Evolutionary conservation across 805 yeast species (phyloP).

Genomic region (Saccharomycopsis oosterbeekiorum): DNA sequence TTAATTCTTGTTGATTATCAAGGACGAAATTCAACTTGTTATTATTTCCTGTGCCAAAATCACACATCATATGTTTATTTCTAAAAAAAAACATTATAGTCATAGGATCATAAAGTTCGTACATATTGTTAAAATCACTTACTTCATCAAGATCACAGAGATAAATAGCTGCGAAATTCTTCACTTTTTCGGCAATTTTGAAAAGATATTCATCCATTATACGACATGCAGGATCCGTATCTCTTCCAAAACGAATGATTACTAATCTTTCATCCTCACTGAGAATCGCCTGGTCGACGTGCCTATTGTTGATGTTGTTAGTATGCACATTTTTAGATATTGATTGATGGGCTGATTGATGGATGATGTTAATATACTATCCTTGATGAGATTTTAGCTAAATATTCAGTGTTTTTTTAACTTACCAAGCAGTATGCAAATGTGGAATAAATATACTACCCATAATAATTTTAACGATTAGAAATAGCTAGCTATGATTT

Average conservation of each 20-base stretch:
- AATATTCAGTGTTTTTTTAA: neutral
- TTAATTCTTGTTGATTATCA: conserved; percentile 76
- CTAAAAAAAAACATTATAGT: conserved; percentile 89
- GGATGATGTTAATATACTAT: too few relatives aligned
- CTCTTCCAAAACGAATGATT: conserved; percentile 81
- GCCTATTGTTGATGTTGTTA: conserved; percentile 33
- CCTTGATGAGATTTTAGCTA: too few relatives aligned
- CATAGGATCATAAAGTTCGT: conserved; percentile 82
- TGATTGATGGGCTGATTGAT: too few relatives aligned
- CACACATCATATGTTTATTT: conserved; percentile 96
- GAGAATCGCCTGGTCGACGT: conserved; percentile 93
- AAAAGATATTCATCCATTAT: conserved; percentile 81
- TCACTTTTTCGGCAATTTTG: conserved; percentile 70
- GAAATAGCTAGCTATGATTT: neutral
- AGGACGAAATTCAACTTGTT: conserved; percentile 80
- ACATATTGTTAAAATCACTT: conserved; percentile 83
- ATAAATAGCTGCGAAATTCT: conserved; percentile 81
- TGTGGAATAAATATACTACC: conserved; percentile 80
- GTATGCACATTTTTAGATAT: neutral
- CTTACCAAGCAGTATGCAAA: conserved; percentile 60
- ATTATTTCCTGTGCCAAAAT: conserved; percentile 96
- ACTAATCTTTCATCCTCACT: conserved; percentile 88
- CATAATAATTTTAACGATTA: conserved; percentile 31
- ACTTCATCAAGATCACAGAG: conserved; percentile 77
- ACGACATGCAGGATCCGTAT: conserved; percentile 69